Conservation (phyloP, 805 yeast species). For the Debaryomyces prosopidis region DNA sequence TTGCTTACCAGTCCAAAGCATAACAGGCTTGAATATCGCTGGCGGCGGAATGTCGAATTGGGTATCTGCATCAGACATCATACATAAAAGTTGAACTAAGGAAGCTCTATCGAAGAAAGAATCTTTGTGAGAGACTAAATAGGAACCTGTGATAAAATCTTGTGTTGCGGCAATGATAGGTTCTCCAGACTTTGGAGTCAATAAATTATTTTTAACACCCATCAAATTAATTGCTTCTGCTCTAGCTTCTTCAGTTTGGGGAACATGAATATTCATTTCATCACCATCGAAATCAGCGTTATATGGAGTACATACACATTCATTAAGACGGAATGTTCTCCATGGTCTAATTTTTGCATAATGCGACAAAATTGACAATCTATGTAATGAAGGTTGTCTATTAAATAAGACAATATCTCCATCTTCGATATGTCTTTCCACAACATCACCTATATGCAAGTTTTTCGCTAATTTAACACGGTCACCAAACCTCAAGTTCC, state of each 20-base stretch:
- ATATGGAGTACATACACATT: slow-evolving; percentile 98
- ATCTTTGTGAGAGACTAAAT: slow-evolving; percentile 88
- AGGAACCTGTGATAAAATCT: slow-evolving; percentile 97
- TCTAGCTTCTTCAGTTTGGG: slow-evolving; percentile 98
- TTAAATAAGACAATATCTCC: slow-evolving; percentile 95
- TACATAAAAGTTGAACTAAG: slow-evolving; percentile 76
- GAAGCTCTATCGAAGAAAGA: slow-evolving; percentile 87
- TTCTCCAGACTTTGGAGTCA: slow-evolving; percentile 97
- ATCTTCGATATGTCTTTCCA: slow-evolving; percentile 95
- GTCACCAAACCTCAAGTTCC: slow-evolving; percentile 89
- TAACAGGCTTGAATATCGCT: slow-evolving; percentile 82
- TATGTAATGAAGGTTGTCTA: slow-evolving; percentile 96
- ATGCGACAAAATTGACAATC: slow-evolving; percentile 91
- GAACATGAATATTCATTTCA: slow-evolving; percentile 98
- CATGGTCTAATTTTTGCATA: slow-evolving; percentile 96
- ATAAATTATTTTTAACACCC: slow-evolving; percentile 94
- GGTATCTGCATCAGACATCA: slow-evolving; percentile 92
- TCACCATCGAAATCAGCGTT: slow-evolving; percentile 99
- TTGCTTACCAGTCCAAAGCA: slow-evolving; percentile 97
- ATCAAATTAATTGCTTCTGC: slow-evolving; percentile 97
- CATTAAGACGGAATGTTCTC: slow-evolving; percentile 95
- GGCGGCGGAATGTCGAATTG: slow-evolving; percentile 97
- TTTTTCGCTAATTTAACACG: slow-evolving; percentile 72
- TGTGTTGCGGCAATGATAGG: slow-evolving; percentile 99
- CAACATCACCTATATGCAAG: slow-evolving; percentile 84